Base-by-base conservation (phyloP, 2,329 filamentous ascomycete species). In the Trichoderma atroviride region DNA sequence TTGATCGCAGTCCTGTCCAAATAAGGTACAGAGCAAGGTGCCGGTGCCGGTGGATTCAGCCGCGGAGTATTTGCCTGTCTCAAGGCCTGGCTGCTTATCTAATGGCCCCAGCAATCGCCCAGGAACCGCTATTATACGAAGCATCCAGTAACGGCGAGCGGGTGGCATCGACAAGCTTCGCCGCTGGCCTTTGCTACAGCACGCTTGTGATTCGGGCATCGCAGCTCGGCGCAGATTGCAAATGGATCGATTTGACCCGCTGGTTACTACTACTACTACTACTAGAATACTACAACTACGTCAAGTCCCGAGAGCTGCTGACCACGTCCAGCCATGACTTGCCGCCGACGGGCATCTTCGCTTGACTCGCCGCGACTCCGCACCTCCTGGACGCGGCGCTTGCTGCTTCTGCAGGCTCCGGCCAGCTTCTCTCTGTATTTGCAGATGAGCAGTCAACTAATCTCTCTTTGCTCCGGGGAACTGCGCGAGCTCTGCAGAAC, bases 401-500 rank as follows among this genome's bases (percentile, higher is more conserved):
- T 43, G 19, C n/a, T 43, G 40, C 40, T 43, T n/a, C 3, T 43
- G 16, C 40, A 43, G 40, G 55, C 57, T 61, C 47, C 33, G 35
- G 27, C 65, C 65, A 68, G 55, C 57, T 13, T 56, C 55, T 47
- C n/a, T 56, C 55, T 47, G 22, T 33, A 33, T 43, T 9, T 61
- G 65, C 65, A 68, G 65, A 57, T 61, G 65, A 68, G 57, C 65
- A 68, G 65, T 68, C 65, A 56, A 53, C 56, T 60, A 11, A 55
- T 33, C 56, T 55, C 24, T 22, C 57, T 29, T 47, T 59, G 11
- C 55, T 22, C 55, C 40, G 31, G 62, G 19, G 16, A 24, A 19
- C 13, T 29, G 62, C 43, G 43, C 43, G 43, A 50, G n/a, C 43
- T 11, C 43, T 33, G 24, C 52, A 10, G 14, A 9, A 29, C 37